phyloP scores from a whole-genome alignment of 1,284 basidiomycete genomes.

The Irpex lacteus region DNA sequence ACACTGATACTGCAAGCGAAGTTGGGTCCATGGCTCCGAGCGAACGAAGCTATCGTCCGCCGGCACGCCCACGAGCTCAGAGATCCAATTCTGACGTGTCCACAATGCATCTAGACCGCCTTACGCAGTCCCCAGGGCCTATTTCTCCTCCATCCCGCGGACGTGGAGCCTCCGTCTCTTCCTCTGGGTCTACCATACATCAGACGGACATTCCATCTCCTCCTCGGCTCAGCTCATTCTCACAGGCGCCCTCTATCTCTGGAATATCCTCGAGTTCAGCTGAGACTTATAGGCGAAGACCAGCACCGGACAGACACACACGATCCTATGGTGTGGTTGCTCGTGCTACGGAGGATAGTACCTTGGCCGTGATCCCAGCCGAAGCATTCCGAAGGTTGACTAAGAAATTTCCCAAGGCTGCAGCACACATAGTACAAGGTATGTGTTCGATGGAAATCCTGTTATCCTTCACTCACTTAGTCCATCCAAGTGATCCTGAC shows the following conservation, averaged over 20 bases:
- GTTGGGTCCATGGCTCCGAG: constrained; percentile 4
- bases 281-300: constrained; percentile 12
- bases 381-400: constrained; percentile 93
- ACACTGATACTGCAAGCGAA: constrained; percentile 22
- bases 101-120: constrained; percentile 47
- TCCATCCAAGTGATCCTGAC: constrained; percentile 79
- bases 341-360: constrained; percentile 90
- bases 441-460: constrained; percentile 17
- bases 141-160: constrained; percentile 29
- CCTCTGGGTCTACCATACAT: constrained; percentile 66
- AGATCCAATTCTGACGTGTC: constrained; percentile 63
- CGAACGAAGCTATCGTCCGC: constrained; percentile 15
- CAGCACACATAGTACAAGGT: constrained; percentile 97
- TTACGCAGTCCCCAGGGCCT: constrained; percentile 10
- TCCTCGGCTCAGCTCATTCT: constrained; percentile 19
- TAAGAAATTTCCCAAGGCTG: constrained; percentile 94
- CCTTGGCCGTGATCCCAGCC: constrained; percentile 97
- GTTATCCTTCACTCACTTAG: constrained; percentile 5
- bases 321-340: constrained; percentile 73
- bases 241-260: constrained; percentile 13
- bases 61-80: constrained; percentile 25
- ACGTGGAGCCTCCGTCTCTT: constrained; percentile 55
- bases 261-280: constrained; percentile 15
- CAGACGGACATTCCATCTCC: constrained; percentile 34
- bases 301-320: constrained; percentile 14